These are phyloP conservation scores for Plenodomus biglobosus DNA, from an alignment of 2,329 filamentous ascomycete genomes.

Conservation along the genomic window DNA sequence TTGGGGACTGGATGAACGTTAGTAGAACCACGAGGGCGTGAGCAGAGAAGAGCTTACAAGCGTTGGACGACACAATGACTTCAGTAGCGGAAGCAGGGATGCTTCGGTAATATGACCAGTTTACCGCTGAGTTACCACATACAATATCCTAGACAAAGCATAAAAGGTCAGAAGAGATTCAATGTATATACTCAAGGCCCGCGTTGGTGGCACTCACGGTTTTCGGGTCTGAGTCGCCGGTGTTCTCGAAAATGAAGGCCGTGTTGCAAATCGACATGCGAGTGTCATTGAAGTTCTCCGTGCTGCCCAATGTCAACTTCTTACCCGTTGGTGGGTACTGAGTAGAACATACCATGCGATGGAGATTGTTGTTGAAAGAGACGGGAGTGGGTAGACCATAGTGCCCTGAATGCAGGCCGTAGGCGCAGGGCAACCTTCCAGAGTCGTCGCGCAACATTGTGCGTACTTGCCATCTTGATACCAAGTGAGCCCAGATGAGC, in stretches of 20 bases:
- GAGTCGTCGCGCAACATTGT: conserved; percentile 32
- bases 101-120: conserved; percentile 33
- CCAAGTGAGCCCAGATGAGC: conserved; percentile 31
- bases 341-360: conserved; percentile 26
- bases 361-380: conserved; percentile 19
- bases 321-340: background rate
- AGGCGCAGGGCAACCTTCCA: conserved; percentile 25
- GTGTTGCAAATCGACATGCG: conserved; percentile 28
- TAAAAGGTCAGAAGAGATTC: too few relatives aligned
- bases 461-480: conserved; percentile 33
- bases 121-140: conserved; percentile 23
- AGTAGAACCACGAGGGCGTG: background rate
- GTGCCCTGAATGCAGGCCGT: conserved; percentile 31
- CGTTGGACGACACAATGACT: conserved; percentile 1
- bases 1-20: conserved; percentile 1
- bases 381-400: conserved; percentile 29
- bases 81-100: conserved; percentile 21
- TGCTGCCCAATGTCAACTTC: conserved; percentile 14
- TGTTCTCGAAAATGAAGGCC: conserved; percentile 34
- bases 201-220: conserved; percentile 11
- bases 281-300: conserved; percentile 27
- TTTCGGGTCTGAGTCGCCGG: conserved; percentile 28
- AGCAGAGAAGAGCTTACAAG: conserved; percentile 1
- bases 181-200: too few relatives aligned
- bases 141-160: conserved; percentile 19